Base-by-base conservation (phyloP, 2,329 filamentous ascomycete species). In the Trichoderma aggressivum region DNA sequence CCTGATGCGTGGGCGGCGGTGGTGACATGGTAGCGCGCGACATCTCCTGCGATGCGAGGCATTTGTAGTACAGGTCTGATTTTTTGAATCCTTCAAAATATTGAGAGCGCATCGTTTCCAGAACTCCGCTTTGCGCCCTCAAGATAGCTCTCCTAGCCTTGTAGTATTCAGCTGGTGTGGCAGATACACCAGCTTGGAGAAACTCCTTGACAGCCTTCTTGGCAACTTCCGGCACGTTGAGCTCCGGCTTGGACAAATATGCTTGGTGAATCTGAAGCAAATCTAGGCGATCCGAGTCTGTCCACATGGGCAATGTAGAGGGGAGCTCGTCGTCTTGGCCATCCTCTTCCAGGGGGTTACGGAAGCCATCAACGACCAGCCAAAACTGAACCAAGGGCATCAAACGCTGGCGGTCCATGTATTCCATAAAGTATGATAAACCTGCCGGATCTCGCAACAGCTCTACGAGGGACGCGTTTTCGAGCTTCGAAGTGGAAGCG, bases 401-500 rank as follows among this genome's bases (percentile, higher is more conserved):
- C 30, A 95, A 85, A 18, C 88, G 87, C 78, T 94, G 92, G 55
- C 96, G 90, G 79, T 99, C 96, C 96, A 99, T 99, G 78, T 94
- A 98, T 79, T 99, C 96, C 96, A 99, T 99, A 82, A 99, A 98
- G 79, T 97, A 99, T 3, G 96, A 98, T 10, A 99, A 85, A 0
- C 94, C 95, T 1, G 95, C 92, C 3, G 96, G 89, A 80, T 97
- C 94, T 75, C 94, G 92, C 71, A 99, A 86, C n/a, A 99, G 86
- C 74, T 98, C 94, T 14, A 91, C 88, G 2, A 98, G 84, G 1
- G 92, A 90, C 8, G 91, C 91, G 75, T 92, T 92, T 74, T 94
- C 91, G 50, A 94, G 84, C 58, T 86, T 87, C 2, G 92, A 69
- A n/a, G 87, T 82, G 16, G 80, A 79, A 3, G 74, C 75, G 28